phyloP scores from a whole-genome alignment of 768 basidiomycete species.

The Termitomyces sp. region DNA sequence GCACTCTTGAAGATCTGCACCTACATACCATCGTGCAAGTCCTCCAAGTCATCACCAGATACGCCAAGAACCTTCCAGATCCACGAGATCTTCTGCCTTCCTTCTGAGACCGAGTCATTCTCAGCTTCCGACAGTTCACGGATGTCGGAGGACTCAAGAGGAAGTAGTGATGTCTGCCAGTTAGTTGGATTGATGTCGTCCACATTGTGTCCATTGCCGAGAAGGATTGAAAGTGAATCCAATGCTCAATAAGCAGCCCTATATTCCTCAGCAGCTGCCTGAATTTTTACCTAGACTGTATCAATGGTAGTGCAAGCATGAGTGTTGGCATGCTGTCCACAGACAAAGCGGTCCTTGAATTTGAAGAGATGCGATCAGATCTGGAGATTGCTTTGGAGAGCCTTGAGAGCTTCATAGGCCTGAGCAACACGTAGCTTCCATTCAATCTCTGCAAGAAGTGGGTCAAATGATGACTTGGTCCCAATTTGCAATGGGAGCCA shows the following conservation, averaged over 20 bases:
- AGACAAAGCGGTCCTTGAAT: slow-evolving; percentile 8
- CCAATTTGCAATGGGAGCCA: too few species aligned
- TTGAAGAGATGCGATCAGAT: slow-evolving; percentile 3
- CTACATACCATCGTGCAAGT: background rate
- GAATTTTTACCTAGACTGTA: background rate
- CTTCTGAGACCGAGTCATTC: background rate
- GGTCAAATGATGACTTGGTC: too few species aligned
- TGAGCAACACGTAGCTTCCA: slow-evolving; percentile 8
- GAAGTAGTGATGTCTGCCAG: background rate
- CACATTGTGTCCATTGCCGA: background rate
- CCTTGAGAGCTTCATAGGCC: slow-evolving; percentile 10
- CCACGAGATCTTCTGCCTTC: slow-evolving; percentile 9
- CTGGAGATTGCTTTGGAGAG: background rate
- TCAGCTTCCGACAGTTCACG: slow-evolving; percentile 8
- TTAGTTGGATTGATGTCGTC: background rate
- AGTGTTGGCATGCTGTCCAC: slow-evolving; percentile 7
- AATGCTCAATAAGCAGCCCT: background rate
- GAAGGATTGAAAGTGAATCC: background rate
- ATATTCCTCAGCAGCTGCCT: slow-evolving; percentile 1
- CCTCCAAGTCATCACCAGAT: background rate
- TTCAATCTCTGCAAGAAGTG: slow-evolving; percentile 4
- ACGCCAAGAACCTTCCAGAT: slow-evolving; percentile 6
- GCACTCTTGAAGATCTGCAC: slow-evolving; percentile 19
- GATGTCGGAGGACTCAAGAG: slow-evolving; percentile 6
- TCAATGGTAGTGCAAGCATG: background rate